phyloP scores from a whole-genome alignment of 2,329 filamentous ascomycete genomes.

The Aspergillus floridensis region DNA sequence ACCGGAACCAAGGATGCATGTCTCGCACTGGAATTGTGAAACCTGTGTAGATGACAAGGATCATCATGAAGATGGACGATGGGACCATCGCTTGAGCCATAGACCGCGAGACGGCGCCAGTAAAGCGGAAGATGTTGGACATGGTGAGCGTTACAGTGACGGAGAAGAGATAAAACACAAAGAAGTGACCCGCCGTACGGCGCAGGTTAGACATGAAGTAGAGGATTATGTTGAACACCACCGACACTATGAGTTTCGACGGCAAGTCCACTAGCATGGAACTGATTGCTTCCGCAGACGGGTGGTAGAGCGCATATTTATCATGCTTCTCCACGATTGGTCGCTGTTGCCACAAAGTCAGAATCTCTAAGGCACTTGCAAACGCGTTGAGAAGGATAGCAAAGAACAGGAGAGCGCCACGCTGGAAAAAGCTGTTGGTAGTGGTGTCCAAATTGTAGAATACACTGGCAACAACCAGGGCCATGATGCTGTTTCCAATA shows the following conservation, averaged over 20 bases:
- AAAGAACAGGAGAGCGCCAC: slow-evolving; percentile 78
- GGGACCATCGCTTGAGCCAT: slow-evolving; percentile 57
- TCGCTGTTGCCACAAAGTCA: slow-evolving; percentile 82
- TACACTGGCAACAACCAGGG: slow-evolving; percentile 72
- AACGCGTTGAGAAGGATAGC: slow-evolving; percentile 82
- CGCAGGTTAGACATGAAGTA: slow-evolving; percentile 87
- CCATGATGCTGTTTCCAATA: slow-evolving; percentile 66
- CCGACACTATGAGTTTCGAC: slow-evolving; percentile 68
- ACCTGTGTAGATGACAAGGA: slow-evolving; percentile 49
- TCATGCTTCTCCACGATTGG: slow-evolving; percentile 89
- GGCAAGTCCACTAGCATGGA: slow-evolving; percentile 85
- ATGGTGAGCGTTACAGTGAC: slow-evolving; percentile 72
- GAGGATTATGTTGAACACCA: slow-evolving; percentile 73
- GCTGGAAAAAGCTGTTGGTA: slow-evolving; percentile 70
- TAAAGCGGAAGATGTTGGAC: slow-evolving; percentile 82
- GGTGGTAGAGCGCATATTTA: slow-evolving; percentile 84
- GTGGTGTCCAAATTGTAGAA: slow-evolving; percentile 70
- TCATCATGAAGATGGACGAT: slow-evolving; percentile 49
- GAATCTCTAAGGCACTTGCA: slow-evolving; percentile 71
- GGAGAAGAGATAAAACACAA: slow-evolving; percentile 77
- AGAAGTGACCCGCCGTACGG: slow-evolving; percentile 72
- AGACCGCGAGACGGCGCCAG: slow-evolving; percentile 71
- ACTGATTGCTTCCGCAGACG: slow-evolving; percentile 80
- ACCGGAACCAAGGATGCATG: slow-evolving; percentile 78
- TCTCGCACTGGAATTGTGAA: slow-evolving; percentile 50